Evolutionary conservation across 768 basidiomycete genomes (phyloP), one percentile per base, ranked within the genome.

Genomic region (Leccinum incarnatum): DNA sequence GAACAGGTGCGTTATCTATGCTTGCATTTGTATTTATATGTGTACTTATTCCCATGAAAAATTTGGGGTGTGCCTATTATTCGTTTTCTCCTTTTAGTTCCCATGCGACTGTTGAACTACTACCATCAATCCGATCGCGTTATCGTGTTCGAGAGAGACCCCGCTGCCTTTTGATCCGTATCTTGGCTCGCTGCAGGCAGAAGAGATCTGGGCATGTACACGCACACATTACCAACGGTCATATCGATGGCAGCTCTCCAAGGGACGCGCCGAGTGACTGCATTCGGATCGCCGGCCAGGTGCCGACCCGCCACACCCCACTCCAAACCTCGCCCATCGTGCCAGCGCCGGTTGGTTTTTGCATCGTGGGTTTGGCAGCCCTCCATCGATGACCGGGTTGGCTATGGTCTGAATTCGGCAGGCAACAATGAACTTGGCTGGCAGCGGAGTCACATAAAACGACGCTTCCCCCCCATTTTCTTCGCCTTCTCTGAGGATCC

Each of bases 211-310:
- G 40, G 6, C 23, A 40, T 32, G 12, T 32, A 32, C 32, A 32
- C 32, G 32, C 25, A 1, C 10, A 42, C 15, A 15, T 15, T 36
- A 9, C 15, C 17, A 40, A 40, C 37, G 7, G 30, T 4, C 3
- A 11, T 10, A 2, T n/a, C 27, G 7, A 53, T 45, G 47, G 54
- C 27, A 36, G 53, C 49, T 10, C 15, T 60, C 63, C 58, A 45
- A 48, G 7, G 21, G 36, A 14, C n/a, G 8, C 50, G 51, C 30
- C 23, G 17, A 34, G 5, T 19, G 15, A 9, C 48, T 47, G 9
- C 1, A 29, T 53, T 14, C n/a, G 34, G 49, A 23, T 29, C 27
- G 45, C 45, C 15, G 8, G 25, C 5, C 4, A 15, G 30, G 27
- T 60, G 23, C 40, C 51, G 21, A 51, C 17, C 23, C 3, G 37